These are phyloP conservation scores for Triglochin maritima DNA, from an alignment of 106 monocot species.

Conservation along the genomic window DNA sequence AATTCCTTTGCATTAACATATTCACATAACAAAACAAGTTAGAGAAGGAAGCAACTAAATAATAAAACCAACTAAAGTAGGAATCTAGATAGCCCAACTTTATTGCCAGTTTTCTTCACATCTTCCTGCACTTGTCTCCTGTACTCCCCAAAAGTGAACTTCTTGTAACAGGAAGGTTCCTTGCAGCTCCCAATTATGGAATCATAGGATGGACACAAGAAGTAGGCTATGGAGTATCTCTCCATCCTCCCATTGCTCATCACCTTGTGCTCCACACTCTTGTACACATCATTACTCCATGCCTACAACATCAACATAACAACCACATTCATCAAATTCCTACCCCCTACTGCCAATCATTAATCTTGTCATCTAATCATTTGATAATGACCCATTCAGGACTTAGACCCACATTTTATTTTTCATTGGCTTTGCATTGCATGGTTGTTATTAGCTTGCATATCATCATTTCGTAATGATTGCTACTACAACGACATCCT, in stretches of 20 bases:
- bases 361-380: too few species aligned
- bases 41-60: too few species aligned
- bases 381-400: too few species aligned
- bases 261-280: slow-evolving; percentile 21
- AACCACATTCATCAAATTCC: too few species aligned
- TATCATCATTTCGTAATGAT: too few species aligned
- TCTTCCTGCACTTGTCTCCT: slow-evolving; percentile 71
- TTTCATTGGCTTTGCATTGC: too few species aligned
- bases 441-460: too few species aligned
- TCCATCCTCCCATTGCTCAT: slow-evolving; percentile 12
- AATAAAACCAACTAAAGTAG: slow-evolving; percentile 9
- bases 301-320: slow-evolving; percentile 5
- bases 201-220: slow-evolving; percentile 22
- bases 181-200: slow-evolving; percentile 12
- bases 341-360: too few species aligned
- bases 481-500: too few species aligned
- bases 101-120: slow-evolving; percentile 62
- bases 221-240: slow-evolving; percentile 21
- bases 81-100: slow-evolving; percentile 68
- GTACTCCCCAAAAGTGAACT: slow-evolving; percentile 77
- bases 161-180: slow-evolving; percentile 27
- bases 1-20: too few species aligned
- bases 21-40: too few species aligned
- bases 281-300: slow-evolving; percentile 27
- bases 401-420: too few species aligned